Evolutionary conservation across 495 filamentous ascomycete genomes (phyloP).

Genomic region (Penicillium paxilli): DNA sequence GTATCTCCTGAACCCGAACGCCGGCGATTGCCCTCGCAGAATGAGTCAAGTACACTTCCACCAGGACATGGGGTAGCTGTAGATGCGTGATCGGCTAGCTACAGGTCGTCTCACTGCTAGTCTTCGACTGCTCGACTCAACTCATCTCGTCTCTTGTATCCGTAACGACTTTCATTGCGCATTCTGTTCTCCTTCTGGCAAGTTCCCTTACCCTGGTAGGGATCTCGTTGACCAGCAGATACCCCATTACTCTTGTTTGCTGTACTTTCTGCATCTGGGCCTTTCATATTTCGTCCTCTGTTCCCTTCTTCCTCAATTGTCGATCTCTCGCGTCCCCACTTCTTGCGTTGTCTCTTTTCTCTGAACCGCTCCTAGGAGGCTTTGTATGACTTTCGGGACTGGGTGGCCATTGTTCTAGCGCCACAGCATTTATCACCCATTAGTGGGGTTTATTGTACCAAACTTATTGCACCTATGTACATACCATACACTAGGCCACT

Average conservation of each 20-base stretch:
- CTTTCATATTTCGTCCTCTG: slow-evolving; percentile 12
- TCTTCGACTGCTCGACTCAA: not conserved
- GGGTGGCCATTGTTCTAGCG: not conserved
- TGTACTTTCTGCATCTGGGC: slow-evolving; percentile 17
- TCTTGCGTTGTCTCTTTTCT: not conserved
- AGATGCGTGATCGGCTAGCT: slow-evolving; percentile 30
- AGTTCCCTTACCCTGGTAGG: not conserved
- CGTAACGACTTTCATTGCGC: slow-evolving; percentile 34
- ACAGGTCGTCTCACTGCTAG: no score
- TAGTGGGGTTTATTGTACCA: not conserved
- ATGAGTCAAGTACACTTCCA: slow-evolving; percentile 25
- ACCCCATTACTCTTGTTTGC: slow-evolving; percentile 23
- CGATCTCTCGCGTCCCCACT: not conserved
- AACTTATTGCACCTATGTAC: not conserved
- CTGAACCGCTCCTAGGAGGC: not conserved
- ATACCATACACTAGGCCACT: no score
- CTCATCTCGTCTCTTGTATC: slow-evolving; percentile 11
- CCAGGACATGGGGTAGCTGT: slow-evolving; percentile 34
- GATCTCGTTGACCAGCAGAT: slow-evolving; percentile 20
- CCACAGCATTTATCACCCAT: not conserved
- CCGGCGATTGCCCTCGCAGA: slow-evolving; percentile 17
- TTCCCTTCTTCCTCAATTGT: not conserved
- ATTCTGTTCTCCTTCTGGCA: slow-evolving; percentile 33
- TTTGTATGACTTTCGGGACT: slow-evolving; percentile 5
- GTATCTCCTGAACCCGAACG: slow-evolving; percentile 30